A percentile compares a stretch with the other conserved stretches of the same genome.
phyloP scores from a whole-genome alignment of 108 stramenopile genomes.

The Cyclostephanos tholiformis region DNA sequence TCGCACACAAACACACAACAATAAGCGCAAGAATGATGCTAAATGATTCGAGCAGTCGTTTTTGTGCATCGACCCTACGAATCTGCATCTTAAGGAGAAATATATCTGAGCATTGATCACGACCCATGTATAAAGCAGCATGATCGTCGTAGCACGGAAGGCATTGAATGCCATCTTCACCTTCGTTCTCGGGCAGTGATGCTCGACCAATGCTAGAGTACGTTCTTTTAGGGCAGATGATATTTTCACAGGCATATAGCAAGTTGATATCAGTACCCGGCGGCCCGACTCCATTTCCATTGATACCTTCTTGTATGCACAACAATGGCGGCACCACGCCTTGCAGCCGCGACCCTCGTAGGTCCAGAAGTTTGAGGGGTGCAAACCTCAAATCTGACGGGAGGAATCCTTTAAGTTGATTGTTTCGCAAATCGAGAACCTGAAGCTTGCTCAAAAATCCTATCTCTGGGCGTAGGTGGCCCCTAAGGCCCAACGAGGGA shows the following conservation, averaged over 20 bases:
- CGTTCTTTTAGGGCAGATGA: constrained; percentile 48
- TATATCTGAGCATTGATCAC: constrained; percentile 42
- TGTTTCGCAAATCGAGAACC: constrained; percentile 44
- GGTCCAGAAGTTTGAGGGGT: constrained; percentile 37
- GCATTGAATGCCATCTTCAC: constrained; percentile 37
- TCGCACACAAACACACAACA: constrained; percentile 1
- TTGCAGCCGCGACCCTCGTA: constrained; percentile 34
- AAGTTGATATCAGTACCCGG: constrained; percentile 27
- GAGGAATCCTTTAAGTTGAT: constrained; percentile 48
- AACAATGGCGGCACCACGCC: constrained; percentile 52
- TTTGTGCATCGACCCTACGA: constrained; percentile 14
- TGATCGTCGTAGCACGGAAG: constrained; percentile 47
- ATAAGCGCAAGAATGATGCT: constrained; percentile 13
- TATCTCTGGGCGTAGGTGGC: constrained; percentile 36
- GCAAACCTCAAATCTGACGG: constrained; percentile 56
- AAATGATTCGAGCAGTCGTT: constrained; percentile 1
- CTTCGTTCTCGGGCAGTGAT: constrained; percentile 18
- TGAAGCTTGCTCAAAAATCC: constrained; percentile 40
- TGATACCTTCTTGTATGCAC: constrained; percentile 54
- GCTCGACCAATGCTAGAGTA: constrained; percentile 48
- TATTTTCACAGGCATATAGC: constrained; percentile 45
- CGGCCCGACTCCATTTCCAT: constrained; percentile 49
- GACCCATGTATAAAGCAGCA: constrained; percentile 28
- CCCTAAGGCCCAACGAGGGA: constrained; percentile 37
- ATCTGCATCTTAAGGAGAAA: constrained; percentile 26